These are phyloP conservation scores for Ceratocystis lukuohia DNA, from an alignment of 2,329 filamentous ascomycete genomes.

Conservation along the genomic window DNA sequence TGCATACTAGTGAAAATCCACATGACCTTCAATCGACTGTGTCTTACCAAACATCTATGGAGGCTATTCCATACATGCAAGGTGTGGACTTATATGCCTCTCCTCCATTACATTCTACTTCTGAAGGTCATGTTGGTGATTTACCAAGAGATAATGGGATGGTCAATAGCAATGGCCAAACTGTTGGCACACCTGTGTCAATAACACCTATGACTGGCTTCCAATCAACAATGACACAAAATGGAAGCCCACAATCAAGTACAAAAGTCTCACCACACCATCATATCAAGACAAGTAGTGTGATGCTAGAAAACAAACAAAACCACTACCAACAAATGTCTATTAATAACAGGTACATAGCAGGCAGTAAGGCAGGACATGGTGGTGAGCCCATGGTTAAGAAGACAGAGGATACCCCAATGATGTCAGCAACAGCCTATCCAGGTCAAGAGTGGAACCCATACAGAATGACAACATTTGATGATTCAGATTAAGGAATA, in stretches of 20 bases:
- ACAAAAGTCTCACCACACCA: no score
- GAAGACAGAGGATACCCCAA: background rate
- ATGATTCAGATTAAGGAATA: constrained; percentile 1
- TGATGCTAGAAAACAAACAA: background rate
- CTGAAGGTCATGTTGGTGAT: background rate
- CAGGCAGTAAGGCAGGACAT: no score
- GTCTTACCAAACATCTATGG: background rate
- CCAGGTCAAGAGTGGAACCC: constrained; percentile 15
- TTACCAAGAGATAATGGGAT: background rate
- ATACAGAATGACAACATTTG: background rate
- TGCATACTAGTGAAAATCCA: background rate
- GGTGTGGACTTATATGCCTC: background rate
- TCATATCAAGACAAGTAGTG: background rate
- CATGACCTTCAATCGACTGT: background rate
- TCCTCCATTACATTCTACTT: background rate
- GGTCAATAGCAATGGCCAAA: background rate
- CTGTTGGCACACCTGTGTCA: background rate
- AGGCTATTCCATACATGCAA: background rate
- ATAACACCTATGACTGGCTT: background rate
- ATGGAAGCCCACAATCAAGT: no score
- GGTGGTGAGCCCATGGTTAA: no score
- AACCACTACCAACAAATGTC: no score
- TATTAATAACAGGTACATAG: no score
- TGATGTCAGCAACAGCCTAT: constrained; percentile 16
- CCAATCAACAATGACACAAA: background rate